Conservation (phyloP, 2,329 filamentous ascomycete genomes). For the Atkinsonella texensis region DNA sequence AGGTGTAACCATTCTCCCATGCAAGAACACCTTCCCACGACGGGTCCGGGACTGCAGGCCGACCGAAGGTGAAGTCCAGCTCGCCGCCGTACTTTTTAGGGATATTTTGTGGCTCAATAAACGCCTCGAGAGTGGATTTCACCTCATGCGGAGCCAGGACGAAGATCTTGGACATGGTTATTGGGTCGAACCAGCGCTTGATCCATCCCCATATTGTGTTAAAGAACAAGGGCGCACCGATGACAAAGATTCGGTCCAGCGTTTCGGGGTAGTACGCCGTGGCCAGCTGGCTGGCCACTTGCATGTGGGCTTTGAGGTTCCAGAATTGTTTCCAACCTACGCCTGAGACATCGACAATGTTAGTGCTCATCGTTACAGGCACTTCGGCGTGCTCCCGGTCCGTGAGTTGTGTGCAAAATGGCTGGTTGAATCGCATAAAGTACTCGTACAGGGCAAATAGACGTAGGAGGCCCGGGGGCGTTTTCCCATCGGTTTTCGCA, state of each 20-base stretch:
- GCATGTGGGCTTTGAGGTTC: slow-evolving; percentile 91
- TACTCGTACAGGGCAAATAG: slow-evolving; percentile 93
- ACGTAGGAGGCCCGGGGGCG: slow-evolving; percentile 63
- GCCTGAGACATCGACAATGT: slow-evolving; percentile 84
- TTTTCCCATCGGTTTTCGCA: slow-evolving; percentile 53
- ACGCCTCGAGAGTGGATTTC: slow-evolving; percentile 61
- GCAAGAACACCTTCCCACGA: slow-evolving; percentile 34
- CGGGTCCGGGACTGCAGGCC: slow-evolving; percentile 61
- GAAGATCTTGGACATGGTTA: slow-evolving; percentile 92
- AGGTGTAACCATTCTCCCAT: slow-evolving; percentile 40
- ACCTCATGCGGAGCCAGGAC: slow-evolving; percentile 68
- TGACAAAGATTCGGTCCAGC: slow-evolving; percentile 55
- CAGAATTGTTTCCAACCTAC: slow-evolving; percentile 91
- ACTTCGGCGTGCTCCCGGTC: slow-evolving; percentile 62
- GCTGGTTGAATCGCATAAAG: slow-evolving; percentile 75
- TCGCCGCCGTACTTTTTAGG: slow-evolving; percentile 83
- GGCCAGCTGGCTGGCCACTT: slow-evolving; percentile 75
- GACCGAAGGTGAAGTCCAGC: slow-evolving; percentile 71
- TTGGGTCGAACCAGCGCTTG: slow-evolving; percentile 91
- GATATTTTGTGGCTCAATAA: slow-evolving; percentile 73
- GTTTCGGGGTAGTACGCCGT: slow-evolving; percentile 95
- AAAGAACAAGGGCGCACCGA: slow-evolving; percentile 84
- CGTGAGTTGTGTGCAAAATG: slow-evolving; percentile 64
- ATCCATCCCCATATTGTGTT: slow-evolving; percentile 90
- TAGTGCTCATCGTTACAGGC: slow-evolving; percentile 86